phyloP scores from a whole-genome alignment of 164 flowering plant species.

The Magnolia officinalis region DNA sequence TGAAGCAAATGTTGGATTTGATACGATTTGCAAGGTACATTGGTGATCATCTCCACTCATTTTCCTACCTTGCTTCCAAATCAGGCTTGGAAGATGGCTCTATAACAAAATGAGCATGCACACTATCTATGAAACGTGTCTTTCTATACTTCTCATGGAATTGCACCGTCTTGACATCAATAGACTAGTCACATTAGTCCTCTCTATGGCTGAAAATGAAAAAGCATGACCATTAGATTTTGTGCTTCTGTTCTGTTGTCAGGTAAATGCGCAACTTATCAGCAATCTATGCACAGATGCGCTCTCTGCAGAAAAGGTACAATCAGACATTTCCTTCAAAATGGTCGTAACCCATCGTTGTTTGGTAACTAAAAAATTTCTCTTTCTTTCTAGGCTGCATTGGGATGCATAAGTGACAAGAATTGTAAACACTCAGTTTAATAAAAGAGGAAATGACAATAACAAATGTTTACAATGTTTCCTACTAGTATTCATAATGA shows the following conservation, averaged over 20 bases:
- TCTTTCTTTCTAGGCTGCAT: neutral
- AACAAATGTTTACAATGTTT: too few relatives aligned
- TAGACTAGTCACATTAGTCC: neutral
- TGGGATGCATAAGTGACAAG: too few relatives aligned
- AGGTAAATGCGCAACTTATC: slow-evolving; percentile 23
- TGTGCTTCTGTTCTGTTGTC: neutral
- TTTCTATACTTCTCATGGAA: too few relatives aligned
- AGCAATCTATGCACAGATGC: slow-evolving; percentile 28
- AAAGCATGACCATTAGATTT: neutral
- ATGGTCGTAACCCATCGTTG: neutral
- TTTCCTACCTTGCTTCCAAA: neutral
- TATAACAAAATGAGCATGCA: too few relatives aligned
- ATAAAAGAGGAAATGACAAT: too few relatives aligned
- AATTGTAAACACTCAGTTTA: too few relatives aligned
- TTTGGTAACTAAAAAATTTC: neutral
- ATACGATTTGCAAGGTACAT: slow-evolving; percentile 89
- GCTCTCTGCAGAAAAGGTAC: slow-evolving; percentile 25
- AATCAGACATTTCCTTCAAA: neutral
- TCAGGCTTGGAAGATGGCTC: too few relatives aligned
- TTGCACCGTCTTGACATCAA: neutral
- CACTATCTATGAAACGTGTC: too few relatives aligned
- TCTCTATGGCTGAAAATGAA: neutral
- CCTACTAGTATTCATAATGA: neutral
- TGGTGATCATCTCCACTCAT: neutral
- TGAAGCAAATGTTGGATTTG: slow-evolving; percentile 93